Evolutionary conservation across 2,329 filamentous ascomycete genomes (phyloP), one percentile per base, ranked within the genome.

Genomic region (Tolypocladium sp.): DNA sequence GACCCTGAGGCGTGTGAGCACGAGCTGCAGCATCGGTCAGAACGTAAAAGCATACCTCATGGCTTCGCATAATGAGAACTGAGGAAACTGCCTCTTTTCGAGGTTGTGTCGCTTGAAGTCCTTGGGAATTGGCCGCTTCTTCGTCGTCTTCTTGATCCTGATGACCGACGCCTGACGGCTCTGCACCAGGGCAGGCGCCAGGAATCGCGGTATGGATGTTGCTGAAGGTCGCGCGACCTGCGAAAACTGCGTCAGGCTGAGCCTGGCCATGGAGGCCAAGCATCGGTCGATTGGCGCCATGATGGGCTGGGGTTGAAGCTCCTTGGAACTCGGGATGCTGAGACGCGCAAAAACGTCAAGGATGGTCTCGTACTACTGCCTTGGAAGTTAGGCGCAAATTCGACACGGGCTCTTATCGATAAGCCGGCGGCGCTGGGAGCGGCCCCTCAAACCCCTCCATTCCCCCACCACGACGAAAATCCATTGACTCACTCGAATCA

Each of bases 31-130:
- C 30, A 15, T 13, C 4, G 17, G 20, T 22, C 20, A 4, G 30
- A 3, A 15, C 4, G 7, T 2, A 7, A 13, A 13, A 17, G 13
- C 80, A 60, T 76, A 91, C 91, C 92, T 85, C 85, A 99, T 94
- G 20, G 94, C 95, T 78, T 99, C 94, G 65, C 91, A 89, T 38
- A 99, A 80, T 1, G 91, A 84, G 69, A 89, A 96, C 68, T 90
- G 87, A 0, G 75, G 74, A 44, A 76, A 76, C 41, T 91, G 80
- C 51, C 85, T 82, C 63, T 85, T 78, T 62, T 82, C 82, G 63
- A 93, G 73, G 63, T 85, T 82, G 71, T 86, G 92, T 38, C 85
- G 82, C 63, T 83, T 84, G 62, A 83, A 84, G 13, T 82, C 79
- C 75, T 90, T 91, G 69, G 84, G 82, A 57, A 80, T 75, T 66